Evolutionary conservation across 768 basidiomycete genomes (phyloP), one percentile per base, ranked within the genome.

Genomic region (Lepiota brunneoincarnata): DNA sequence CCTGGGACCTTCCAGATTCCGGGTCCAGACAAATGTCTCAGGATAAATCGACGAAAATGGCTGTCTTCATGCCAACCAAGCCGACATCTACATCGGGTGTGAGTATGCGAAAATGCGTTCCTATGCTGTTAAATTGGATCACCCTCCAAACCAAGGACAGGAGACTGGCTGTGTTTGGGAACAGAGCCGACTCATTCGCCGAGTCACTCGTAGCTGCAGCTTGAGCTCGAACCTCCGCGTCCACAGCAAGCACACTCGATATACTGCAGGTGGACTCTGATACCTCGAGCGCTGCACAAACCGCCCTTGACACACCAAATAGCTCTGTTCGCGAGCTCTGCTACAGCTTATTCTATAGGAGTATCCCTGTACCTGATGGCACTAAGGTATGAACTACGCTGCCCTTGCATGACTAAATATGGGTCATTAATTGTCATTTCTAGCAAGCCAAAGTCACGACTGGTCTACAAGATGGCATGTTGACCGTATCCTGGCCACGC

Each of bases 401-500:
- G 53, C 56, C 56, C 56, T 41, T 54, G 41, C 24, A 6, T 24
- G 21, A 56, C 28, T 58, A 23, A 50, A 12, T 54, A 28, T 47
- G 54, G 59, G 59, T 70, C 60, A 72, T 60, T 65, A 51, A 56
- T 37, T 51, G 54, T 39, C 57, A 43, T 50, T 20, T 57, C 51
- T 59, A 78, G 76, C 66, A 70, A 47, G 62, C 64, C 40, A 70
- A 74, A 45, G 63, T 76, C 24, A 63, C 52, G 4, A 74, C 74
- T 10, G 65, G 56, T 37, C 61, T 76, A 2, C 63, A 63, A 17
- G 72, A 75, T 24, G 76, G 76, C 18, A 66, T 78, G 64, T 67
- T 78, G 28, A 72, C 67, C 7, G 72, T 78, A 46, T 71, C 73
- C 36, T 78, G 74, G 73, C 76, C 76, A 6, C 55, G 57, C 10